These are phyloP conservation scores for Arachis hypogaea DNA, from an alignment of 306 rosid genomes.

Conservation along the genomic window DNA sequence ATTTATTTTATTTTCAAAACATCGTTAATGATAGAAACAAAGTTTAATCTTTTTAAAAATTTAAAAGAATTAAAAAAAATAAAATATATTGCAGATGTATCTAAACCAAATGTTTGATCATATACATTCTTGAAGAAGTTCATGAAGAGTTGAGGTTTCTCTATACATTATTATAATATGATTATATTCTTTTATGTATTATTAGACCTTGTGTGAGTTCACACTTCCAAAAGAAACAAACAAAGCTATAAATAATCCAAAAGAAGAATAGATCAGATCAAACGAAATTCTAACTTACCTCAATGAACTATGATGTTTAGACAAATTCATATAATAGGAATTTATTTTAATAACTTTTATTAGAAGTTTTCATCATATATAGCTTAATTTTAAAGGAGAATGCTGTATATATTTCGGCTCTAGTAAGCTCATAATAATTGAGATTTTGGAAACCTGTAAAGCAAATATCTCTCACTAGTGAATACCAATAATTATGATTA, in stretches of 20 bases:
- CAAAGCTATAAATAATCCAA: slow-evolving; percentile 6
- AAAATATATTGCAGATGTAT: slow-evolving; percentile 21
- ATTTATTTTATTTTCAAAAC: neutral
- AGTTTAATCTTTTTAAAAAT: neutral
- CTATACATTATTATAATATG: neutral
- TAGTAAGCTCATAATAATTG: too few species aligned
- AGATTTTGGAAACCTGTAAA: too few species aligned
- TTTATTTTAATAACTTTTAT: slow-evolving; percentile 10
- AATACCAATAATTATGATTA: neutral
- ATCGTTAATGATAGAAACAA: neutral
- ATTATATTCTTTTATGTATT: neutral
- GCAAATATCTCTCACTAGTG: neutral
- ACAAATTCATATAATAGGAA: neutral
- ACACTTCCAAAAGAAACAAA: neutral
- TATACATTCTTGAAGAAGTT: slow-evolving; percentile 17
- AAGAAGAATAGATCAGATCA: slow-evolving; percentile 5
- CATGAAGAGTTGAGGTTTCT: slow-evolving; percentile 18
- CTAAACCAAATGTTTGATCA: slow-evolving; percentile 16
- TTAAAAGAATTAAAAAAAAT: neutral
- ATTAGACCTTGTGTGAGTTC: neutral
- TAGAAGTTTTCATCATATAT: neutral
- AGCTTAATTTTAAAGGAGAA: too few species aligned
- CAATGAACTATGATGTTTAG: slow-evolving; percentile 8
- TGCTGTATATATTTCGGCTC: too few species aligned
- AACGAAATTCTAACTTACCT: slow-evolving; percentile 13